A percentile compares a stretch with the other conserved stretches of the same genome.
These are phyloP conservation scores for Calamus simplicifolius DNA, from an alignment of 176 grass and related monocot species.

Conservation along the genomic window DNA sequence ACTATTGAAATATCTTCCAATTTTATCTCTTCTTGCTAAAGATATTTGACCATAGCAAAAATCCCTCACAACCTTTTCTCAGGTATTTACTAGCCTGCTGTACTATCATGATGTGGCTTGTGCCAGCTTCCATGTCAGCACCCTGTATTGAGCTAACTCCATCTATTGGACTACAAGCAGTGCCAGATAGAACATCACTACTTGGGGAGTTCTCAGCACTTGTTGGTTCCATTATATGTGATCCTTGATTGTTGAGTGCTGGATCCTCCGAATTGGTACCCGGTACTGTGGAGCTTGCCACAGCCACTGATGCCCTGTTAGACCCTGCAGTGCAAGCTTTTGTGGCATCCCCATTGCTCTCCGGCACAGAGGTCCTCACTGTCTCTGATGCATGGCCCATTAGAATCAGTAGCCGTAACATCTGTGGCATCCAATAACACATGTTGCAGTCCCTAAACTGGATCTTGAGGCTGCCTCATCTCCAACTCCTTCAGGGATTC, in stretches of 20 bases:
- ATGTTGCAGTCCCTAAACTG: conserved; percentile 24
- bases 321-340: too few species aligned
- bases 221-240: conserved; percentile 14
- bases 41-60: too few species aligned
- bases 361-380: not conserved
- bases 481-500: conserved; percentile 84
- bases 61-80: too few species aligned
- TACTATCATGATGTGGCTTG: conserved; percentile 80
- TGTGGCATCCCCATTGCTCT: too few species aligned
- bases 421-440: conserved; percentile 20
- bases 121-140: conserved; percentile 38
- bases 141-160: conserved; percentile 26
- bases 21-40: too few species aligned
- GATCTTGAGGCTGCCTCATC: conserved; percentile 38
- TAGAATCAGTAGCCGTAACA: conserved; percentile 14
- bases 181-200: conserved; percentile 7
- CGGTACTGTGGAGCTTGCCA: conserved; percentile 7
- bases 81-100: too few species aligned
- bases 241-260: conserved; percentile 15
- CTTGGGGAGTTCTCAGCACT: conserved; percentile 3
- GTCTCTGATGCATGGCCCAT: conserved; percentile 15
- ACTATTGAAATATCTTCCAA: too few species aligned
- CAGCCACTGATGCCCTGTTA: too few species aligned
- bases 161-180: conserved; percentile 3
- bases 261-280: conserved; percentile 5